Percentiles rank a stretch among this genome's conserved stretches.
phyloP scores from a whole-genome alignment of 805 yeast species.

The Brettanomyces naardenensis region DNA sequence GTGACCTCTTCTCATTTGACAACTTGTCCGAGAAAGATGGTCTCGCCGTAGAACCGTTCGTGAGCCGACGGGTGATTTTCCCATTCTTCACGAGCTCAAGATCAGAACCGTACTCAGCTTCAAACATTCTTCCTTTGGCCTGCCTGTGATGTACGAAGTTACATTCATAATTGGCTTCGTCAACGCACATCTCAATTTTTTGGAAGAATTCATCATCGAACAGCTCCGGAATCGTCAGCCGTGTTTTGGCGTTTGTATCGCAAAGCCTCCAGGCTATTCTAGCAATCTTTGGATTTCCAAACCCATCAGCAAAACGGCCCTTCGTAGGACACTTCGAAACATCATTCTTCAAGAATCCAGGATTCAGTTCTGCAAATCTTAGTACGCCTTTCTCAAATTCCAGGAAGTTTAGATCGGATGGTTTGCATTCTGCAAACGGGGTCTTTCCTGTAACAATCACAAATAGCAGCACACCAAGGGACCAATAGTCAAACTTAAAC shows the following conservation, averaged over 20 bases:
- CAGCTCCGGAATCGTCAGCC: slow-evolving; percentile 48
- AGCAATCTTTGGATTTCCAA: slow-evolving; percentile 13
- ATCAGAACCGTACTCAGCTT: slow-evolving; percentile 4
- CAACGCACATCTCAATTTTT: slow-evolving; percentile 49
- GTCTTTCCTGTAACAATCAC: slow-evolving; percentile 48
- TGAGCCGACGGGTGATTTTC: neutral
- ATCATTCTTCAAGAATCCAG: slow-evolving; percentile 41
- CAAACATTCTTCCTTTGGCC: slow-evolving; percentile 5
- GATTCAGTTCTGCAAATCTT: slow-evolving; percentile 33
- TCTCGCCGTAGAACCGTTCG: neutral
- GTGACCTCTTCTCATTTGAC: neutral
- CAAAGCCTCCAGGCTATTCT: slow-evolving; percentile 55
- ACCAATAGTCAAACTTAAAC: slow-evolving; percentile 64
- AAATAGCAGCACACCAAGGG: slow-evolving; percentile 61
- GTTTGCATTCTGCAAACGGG: slow-evolving; percentile 50
- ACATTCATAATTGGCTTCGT: slow-evolving; percentile 30
- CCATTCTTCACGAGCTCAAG: slow-evolving; percentile 5
- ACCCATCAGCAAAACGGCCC: slow-evolving; percentile 25
- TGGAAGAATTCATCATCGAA: slow-evolving; percentile 61
- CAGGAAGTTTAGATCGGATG: slow-evolving; percentile 41
- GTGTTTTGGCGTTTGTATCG: slow-evolving; percentile 48
- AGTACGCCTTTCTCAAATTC: slow-evolving; percentile 38
- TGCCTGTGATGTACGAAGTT: slow-evolving; percentile 15
- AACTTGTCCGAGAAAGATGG: neutral
- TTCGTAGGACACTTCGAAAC: slow-evolving; percentile 41